Conservation (phyloP, 1,139 yeast genomes). For the Taphrina populina region DNA sequence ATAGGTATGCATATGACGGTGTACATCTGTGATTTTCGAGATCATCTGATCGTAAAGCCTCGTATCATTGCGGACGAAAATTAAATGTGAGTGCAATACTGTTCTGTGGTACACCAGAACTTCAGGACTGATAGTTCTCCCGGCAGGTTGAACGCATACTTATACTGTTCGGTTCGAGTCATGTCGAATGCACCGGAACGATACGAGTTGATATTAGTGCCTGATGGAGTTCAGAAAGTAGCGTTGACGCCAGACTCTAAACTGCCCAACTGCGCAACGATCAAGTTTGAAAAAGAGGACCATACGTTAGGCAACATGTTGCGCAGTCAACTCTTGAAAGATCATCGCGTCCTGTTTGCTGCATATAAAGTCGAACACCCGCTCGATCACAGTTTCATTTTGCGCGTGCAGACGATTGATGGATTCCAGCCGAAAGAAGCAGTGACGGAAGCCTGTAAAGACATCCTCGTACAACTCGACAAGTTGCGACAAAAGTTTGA, state of each 20-base stretch:
- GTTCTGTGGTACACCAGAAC: not conserved
- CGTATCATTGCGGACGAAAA: too few relatives aligned
- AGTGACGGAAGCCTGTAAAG: slow-evolving; percentile 80
- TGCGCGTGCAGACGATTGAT: slow-evolving; percentile 93
- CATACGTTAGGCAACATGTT: slow-evolving; percentile 91
- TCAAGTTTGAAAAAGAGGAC: slow-evolving; percentile 93
- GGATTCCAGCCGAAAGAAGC: slow-evolving; percentile 92
- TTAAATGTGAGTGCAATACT: too few relatives aligned
- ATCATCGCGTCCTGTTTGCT: slow-evolving; percentile 84
- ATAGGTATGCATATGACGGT: too few relatives aligned
- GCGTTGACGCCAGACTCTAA: slow-evolving; percentile 90
- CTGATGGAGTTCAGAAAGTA: slow-evolving; percentile 84
- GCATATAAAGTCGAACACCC: slow-evolving; percentile 99
- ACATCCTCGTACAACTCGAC: slow-evolving; percentile 75
- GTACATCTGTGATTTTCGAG: too few relatives aligned
- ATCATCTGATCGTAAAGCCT: too few relatives aligned
- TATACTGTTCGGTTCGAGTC: too few relatives aligned
- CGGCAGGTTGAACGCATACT: not conserved
- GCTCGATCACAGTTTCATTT: slow-evolving; percentile 84
- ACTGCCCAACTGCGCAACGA: slow-evolving; percentile 90
- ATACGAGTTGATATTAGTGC: slow-evolving; percentile 89
- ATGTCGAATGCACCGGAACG: slow-evolving; percentile 98
- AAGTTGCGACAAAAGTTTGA: slow-evolving; percentile 72
- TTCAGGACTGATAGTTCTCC: not conserved
- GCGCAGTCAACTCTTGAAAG: slow-evolving; percentile 68